Evolutionary conservation across 1,284 basidiomycete genomes (phyloP).

Genomic region (Pyrrhoderma lamaoense): DNA sequence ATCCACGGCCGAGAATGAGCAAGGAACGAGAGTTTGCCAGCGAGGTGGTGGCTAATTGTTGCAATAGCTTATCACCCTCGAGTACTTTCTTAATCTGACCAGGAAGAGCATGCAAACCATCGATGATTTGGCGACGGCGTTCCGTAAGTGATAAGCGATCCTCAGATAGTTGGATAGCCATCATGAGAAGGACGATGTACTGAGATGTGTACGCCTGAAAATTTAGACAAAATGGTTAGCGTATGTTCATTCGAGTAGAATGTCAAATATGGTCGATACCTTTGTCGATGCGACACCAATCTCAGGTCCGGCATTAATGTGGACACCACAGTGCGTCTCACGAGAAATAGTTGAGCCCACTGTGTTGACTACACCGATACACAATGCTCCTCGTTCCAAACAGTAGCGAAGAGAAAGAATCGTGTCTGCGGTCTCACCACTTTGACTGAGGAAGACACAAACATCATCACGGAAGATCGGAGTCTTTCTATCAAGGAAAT

Average conservation of each 20-base stretch:
- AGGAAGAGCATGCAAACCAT: constrained; percentile 87
- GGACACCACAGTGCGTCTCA: constrained; percentile 98
- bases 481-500: constrained; percentile 98
- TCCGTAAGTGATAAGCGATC: constrained; percentile 91
- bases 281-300: constrained; percentile 99
- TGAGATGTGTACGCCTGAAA: constrained; percentile 94
- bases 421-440: constrained; percentile 98
- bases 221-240: not conserved
- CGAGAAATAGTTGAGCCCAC: constrained; percentile 98
- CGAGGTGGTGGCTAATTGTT: constrained; percentile 78
- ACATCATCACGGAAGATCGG: constrained; percentile 99
- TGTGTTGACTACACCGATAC: constrained; percentile 96
- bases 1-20: constrained; percentile 96
- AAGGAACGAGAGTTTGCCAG: constrained; percentile 80
- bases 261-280: constrained; percentile 35
- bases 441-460: constrained; percentile 95
- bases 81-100: constrained; percentile 87
- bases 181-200: constrained; percentile 98
- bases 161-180: constrained; percentile 95
- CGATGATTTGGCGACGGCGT: constrained; percentile 90
- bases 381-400: constrained; percentile 92
- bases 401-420: constrained; percentile 97
- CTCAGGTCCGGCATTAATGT: constrained; percentile 99
- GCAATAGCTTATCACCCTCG: constrained; percentile 71
- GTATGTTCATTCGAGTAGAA: not conserved